Evolutionary conservation across 257 asterid genomes (phyloP).

Genomic region (Solanum paucissectum): DNA sequence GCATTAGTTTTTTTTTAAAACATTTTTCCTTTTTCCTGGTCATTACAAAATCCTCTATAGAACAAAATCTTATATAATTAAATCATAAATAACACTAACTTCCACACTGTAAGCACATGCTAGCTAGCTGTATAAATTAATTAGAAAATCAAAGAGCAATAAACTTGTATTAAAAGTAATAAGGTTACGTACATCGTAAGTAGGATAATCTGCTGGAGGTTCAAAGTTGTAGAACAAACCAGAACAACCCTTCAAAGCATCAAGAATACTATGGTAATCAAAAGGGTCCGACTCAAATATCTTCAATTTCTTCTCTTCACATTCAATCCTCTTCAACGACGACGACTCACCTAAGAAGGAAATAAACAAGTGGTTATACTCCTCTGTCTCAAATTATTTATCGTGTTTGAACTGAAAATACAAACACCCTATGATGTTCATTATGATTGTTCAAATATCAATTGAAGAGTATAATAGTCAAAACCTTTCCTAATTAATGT

Average conservation of each 20-base stretch:
- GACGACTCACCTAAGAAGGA: not conserved
- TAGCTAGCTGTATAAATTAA: not conserved
- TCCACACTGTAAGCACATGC: not conserved
- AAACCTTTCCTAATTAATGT: not conserved
- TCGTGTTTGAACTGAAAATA: not conserved
- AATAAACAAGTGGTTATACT: not conserved
- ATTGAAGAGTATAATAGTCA: not conserved
- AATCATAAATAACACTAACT: not conserved
- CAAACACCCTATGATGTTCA: not conserved
- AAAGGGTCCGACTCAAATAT: conserved; percentile 66
- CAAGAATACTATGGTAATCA: conserved; percentile 79
- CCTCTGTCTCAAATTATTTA: not conserved
- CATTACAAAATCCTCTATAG: not conserved
- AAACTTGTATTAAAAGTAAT: not conserved
- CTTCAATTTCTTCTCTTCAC: conserved; percentile 39
- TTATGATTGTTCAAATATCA: not conserved
- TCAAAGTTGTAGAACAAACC: conserved; percentile 77
- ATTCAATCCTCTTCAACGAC: conserved; percentile 17
- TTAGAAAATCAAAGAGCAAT: not conserved
- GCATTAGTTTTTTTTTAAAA: not conserved
- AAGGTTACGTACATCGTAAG: conserved; percentile 53
- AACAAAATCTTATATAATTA: not conserved
- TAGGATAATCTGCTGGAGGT: conserved; percentile 59
- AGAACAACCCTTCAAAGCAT: conserved; percentile 69
- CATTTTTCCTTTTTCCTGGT: not conserved